Conservation (phyloP, 139 green algal genomes). For the Closterium sp. region DNA sequence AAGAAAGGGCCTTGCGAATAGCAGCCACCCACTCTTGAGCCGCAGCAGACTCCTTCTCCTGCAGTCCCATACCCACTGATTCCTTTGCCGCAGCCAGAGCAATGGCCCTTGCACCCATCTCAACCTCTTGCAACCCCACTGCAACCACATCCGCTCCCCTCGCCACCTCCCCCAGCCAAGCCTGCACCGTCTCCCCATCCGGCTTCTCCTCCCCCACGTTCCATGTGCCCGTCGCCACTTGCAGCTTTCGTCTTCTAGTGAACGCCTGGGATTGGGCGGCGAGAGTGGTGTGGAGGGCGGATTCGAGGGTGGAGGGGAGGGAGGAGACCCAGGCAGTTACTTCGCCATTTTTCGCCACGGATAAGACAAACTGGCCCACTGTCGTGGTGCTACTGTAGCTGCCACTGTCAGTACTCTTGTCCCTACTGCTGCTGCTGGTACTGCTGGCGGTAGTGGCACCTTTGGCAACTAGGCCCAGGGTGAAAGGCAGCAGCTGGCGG, state of each 20-base stretch:
- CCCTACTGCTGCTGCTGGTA: neutral
- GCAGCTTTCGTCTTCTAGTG: constrained; percentile 9
- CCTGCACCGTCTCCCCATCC: neutral
- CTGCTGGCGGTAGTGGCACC: neutral
- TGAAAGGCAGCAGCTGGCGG: neutral
- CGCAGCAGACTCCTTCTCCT: constrained; percentile 27
- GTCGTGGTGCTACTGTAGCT: neutral
- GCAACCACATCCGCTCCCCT: constrained; percentile 21
- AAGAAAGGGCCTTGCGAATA: neutral
- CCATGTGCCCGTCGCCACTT: constrained; percentile 29
- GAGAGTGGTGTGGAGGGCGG: neutral
- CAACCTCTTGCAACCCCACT: constrained; percentile 48
- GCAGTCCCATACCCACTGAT: constrained; percentile 44
- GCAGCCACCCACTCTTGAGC: constrained; percentile 24
- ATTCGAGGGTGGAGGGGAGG: constrained; percentile 16
- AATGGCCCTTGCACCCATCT: constrained; percentile 42
- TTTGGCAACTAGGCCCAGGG: too few relatives aligned
- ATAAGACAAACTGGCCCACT: constrained; percentile 15
- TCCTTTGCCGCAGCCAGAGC: constrained; percentile 42
- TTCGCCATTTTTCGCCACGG: constrained; percentile 19
- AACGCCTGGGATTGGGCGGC: constrained; percentile 14
- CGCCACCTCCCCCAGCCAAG: constrained; percentile 18
- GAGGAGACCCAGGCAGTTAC: constrained; percentile 10
- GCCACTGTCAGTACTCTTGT: neutral
- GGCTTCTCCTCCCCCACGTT: constrained; percentile 44